Evolutionary conservation across 2,329 filamentous ascomycete genomes (phyloP), one percentile per base, ranked within the genome.

Genomic region (Sporothrix mexicana): DNA sequence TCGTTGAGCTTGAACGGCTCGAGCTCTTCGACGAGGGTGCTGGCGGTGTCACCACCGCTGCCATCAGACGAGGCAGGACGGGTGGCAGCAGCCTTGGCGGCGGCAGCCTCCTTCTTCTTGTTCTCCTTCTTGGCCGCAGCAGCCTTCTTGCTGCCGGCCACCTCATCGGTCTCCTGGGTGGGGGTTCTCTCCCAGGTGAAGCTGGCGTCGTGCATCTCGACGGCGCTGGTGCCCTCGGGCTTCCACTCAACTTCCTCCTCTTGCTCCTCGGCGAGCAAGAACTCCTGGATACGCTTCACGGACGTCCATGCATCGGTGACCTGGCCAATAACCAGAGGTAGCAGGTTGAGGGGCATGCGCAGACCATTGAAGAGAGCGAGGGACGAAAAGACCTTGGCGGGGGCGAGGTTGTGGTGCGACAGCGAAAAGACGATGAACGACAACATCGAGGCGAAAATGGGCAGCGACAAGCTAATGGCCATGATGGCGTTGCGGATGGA

Each of bases 371-470:
- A 99, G 8, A 98, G 83, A 0, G 95, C 95, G 15, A 98, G 86
- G 0, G 95, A 98, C 0, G 95, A 98, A 83, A 99, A 98, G 49
- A 98, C 88, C 30, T 90, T 85, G 0, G 94, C 93, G 0, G 96
- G 91, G 1, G 88, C 85, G 20, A 98, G 86, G 41, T 81, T 80
- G 77, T 94, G 91, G 73, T 92, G 85, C 0, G 90, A 87, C 51
- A 91, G 82, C 0, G 89, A 91, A 77, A 89, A 92, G 0, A 93
- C 95, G 81, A 98, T 95, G 81, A 98, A 98, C 0, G 95, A 90
- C 55, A 98, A 81, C 94, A 98, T 98, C 1, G 95, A 97, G 0
- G 95, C 94, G 77, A 98, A 98, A 70, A 97, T 93, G 7, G 96
- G 95, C 78, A 97, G 87, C 0, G 93, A 92, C 87, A 97, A 89